Base-by-base conservation (phyloP, 2,329 filamentous ascomycete species). In the Remersonia thermophila region DNA sequence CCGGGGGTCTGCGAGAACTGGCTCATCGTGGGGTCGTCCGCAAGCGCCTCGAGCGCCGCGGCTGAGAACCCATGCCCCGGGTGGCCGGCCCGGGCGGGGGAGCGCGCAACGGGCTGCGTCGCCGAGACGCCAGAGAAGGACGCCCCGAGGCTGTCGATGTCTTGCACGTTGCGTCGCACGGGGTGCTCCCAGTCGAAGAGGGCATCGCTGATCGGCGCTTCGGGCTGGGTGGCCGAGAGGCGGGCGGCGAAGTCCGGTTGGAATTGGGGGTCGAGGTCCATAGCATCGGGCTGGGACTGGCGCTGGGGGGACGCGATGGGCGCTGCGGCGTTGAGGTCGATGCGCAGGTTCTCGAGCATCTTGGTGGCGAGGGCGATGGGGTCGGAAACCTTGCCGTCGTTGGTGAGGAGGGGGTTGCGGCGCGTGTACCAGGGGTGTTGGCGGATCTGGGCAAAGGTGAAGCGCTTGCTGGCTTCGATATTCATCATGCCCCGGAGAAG, bases 351-450 rank as follows among this genome's bases (percentile, higher is more conserved):
- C 55, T 93, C 84, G 37, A 98, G 78, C 84, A 98, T 94, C 53
- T 84, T 78, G 0, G 91, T 93, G n/a, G 91, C 91, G 32, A 98
- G 68, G 37, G 77, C 74, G 43, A 96, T 65, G 1, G 84, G 83
- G 50, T 96, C 84, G 9, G 72, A 72, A 25, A 87, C 70, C 45
- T 69, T 75, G 47, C 89, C 89, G 42, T 86, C 79, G 1, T 71
- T 53, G 3, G 77, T 76, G 33, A 96, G 68, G 49, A 86, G 79
- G 23, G 69, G 71, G 56, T 96, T 98, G 41, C 69, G 69, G 31
- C 84, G 73, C 3, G 84, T 95, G 55, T 85, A 95, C 91, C 91
- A 98, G 1, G 87, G 89, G 58, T 98, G 91, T 45, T 83, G 77
- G 41, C 85, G 81, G 46, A 98, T 80, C 50, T 86, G 78, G 34